Evolutionary conservation across 2,329 filamentous ascomycete genomes (phyloP).

Genomic region (Fusarium burgessii): DNA sequence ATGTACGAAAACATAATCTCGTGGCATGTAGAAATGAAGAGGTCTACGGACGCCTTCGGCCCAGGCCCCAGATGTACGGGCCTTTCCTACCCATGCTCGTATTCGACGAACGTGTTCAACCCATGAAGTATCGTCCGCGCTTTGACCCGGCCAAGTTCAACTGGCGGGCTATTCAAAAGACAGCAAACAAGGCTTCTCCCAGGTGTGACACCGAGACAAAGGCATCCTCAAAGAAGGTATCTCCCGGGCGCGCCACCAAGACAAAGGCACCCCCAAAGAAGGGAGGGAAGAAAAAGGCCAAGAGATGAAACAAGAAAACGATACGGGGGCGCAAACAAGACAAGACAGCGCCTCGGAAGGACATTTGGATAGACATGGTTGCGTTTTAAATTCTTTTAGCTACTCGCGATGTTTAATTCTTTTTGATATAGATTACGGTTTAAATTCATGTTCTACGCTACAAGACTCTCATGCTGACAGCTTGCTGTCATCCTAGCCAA

Average conservation of each 20-base stretch:
- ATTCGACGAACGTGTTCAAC: accelerated
- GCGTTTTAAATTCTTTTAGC: neutral
- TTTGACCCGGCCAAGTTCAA: slow-evolving; percentile 19
- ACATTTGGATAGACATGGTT: neutral
- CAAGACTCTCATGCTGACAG: too few relatives aligned
- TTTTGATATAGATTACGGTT: neutral
- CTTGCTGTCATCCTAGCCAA: too few relatives aligned
- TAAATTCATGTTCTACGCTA: neutral
- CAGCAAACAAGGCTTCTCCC: neutral
- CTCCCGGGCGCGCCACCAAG: neutral
- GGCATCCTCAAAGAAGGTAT: neutral
- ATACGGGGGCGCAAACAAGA: neutral
- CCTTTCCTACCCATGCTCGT: slow-evolving; percentile 5
- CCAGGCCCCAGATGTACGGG: neutral
- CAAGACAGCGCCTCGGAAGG: neutral
- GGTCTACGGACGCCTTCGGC: neutral
- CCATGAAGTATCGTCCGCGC: slow-evolving; percentile 1
- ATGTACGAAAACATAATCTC: neutral
- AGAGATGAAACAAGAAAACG: neutral
- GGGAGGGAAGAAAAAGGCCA: neutral
- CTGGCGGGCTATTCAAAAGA: slow-evolving; percentile 3
- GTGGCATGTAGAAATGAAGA: neutral
- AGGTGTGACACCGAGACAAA: neutral
- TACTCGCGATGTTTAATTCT: neutral
- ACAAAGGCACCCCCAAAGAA: neutral